These are phyloP conservation scores for Pseudocercospora crystallina DNA, from an alignment of 2,329 filamentous ascomycete species.

Conservation along the genomic window DNA sequence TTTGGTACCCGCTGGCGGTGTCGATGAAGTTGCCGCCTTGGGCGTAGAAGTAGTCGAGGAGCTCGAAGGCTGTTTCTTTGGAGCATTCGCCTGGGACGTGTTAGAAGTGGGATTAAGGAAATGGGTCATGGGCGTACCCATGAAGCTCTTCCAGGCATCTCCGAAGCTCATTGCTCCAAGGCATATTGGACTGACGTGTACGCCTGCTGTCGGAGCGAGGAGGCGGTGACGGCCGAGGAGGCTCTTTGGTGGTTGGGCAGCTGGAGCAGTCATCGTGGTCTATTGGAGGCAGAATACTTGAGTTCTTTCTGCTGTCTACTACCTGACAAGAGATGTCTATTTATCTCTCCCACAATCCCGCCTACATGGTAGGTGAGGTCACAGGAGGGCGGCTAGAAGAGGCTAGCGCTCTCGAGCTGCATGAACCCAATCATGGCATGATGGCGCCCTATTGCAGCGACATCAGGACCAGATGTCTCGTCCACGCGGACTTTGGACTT, in stretches of 20 bases:
- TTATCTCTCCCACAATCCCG: too few species aligned
- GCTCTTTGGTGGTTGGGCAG: conserved; percentile 34
- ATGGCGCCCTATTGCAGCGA: too few species aligned
- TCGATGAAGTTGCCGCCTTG: conserved; percentile 43
- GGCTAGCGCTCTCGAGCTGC: too few species aligned
- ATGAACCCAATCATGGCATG: too few species aligned
- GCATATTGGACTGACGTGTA: conserved; percentile 54
- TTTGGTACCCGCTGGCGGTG: conserved; percentile 40
- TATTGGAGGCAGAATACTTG: too few species aligned
- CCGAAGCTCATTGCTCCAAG: conserved; percentile 57
- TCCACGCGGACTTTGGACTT: too few species aligned
- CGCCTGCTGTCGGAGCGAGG: conserved; percentile 48
- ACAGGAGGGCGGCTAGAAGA: too few species aligned
- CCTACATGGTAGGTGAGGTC: too few species aligned
- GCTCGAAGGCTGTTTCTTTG: conserved; percentile 25
- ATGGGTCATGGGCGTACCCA: conserved; percentile 5
- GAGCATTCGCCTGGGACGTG: conserved; percentile 42
- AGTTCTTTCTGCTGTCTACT: too few species aligned
- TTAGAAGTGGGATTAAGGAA: too few species aligned
- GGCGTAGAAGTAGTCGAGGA: conserved; percentile 34
- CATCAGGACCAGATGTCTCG: too few species aligned
- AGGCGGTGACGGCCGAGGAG: conserved; percentile 52
- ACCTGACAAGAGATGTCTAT: too few species aligned
- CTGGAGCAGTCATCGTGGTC: conserved; percentile 8
- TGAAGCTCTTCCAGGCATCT: conserved; percentile 42